Evolutionary conservation across 306 rosid genomes (phyloP), one percentile per base, ranked within the genome.

Genomic region (Quercus dentata): DNA sequence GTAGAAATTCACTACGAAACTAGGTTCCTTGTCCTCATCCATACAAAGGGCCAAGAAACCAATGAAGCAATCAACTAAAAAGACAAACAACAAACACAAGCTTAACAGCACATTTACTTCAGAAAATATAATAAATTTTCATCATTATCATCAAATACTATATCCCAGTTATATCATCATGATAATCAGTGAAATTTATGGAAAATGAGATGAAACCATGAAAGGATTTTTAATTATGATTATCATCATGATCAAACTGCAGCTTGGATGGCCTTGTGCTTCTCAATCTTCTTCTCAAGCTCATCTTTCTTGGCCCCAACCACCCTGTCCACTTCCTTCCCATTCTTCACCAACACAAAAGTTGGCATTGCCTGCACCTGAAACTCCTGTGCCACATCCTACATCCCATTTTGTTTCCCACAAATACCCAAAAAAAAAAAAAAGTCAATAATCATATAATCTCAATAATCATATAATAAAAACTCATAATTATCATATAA

Each of bases 311-410:
- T 85, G 9, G 86, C 92, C 1, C 99, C 99, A 30, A 93, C 87
- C 64, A 95, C 80, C 56, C 83, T 87, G 31, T 88, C 97, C 68
- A 87, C 59, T 76, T 82, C 96, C 75, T 86, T 86, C 82, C 97
- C 98, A 52, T 65, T 77, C 96, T 89, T 93, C 89, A 79, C 15
- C 80, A 91, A 56, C 90, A 93, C 87, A 67, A 95, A 92, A 4
- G 98, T 93, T 30, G 99, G 98, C 97, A 95, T 95, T 38, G 93
- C 98, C 81, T 89, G 83, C 78, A 95, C 97, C 51, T 76, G 23
- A 74, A 85, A 93, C 57, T 83, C 89, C 85, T 61, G 78, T 4
- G 99, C 90, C 70, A 96, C 97, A 21, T 90, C 94, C 99, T 94
- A 38, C 28, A 72, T 12, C 4, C 54, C 54, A 49, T 49, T 65